Evolutionary conservation across 1,284 basidiomycete species (phyloP).

Genomic region (Leccinum proximum): DNA sequence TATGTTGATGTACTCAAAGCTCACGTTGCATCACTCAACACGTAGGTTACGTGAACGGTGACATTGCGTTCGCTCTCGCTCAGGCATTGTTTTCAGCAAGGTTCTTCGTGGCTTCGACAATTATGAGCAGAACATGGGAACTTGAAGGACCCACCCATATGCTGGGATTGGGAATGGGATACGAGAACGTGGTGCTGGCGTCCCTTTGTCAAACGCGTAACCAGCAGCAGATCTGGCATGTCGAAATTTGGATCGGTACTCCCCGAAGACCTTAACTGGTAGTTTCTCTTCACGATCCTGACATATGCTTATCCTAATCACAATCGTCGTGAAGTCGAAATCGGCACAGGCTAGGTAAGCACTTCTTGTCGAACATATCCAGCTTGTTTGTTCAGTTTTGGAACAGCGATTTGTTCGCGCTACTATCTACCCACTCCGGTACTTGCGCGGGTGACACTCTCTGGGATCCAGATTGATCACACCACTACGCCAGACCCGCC

Average conservation of each 20-base stretch:
- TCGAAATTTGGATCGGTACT: not conserved
- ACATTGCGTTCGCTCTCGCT: not conserved
- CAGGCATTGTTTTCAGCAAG: not conserved
- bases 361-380: not conserved
- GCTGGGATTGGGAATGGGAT: not conserved
- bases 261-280: not conserved
- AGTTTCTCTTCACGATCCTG: not conserved
- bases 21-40: too few species aligned
- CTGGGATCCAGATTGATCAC: not conserved
- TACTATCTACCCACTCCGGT: not conserved
- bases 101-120: not conserved
- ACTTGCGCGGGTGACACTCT: not conserved
- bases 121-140: not conserved
- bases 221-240: not conserved
- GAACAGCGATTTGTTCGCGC: not conserved
- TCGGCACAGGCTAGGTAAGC: not conserved
- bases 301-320: not conserved
- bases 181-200: not conserved
- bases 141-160: not conserved
- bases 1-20: too few species aligned
- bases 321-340: not conserved
- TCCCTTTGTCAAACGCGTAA: not conserved
- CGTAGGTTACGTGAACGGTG: not conserved
- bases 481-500: too few species aligned
- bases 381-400: not conserved